Evolutionary conservation across 345 rosid genomes (phyloP).

Genomic region (Eucalyptus guilfoylei): DNA sequence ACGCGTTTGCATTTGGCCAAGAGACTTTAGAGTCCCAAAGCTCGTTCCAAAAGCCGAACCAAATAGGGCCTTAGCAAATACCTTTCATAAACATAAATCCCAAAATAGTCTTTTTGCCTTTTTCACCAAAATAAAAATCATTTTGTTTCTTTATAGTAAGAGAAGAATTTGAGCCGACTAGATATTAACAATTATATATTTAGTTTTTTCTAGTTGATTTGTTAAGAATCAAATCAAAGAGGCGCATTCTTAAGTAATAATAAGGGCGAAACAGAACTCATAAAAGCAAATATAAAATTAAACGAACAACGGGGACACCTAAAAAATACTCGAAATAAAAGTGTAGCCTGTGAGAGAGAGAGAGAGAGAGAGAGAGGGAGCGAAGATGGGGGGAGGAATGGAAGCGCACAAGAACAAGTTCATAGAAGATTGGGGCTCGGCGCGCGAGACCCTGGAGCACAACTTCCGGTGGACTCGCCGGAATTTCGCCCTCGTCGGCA

Average conservation of each 20-base stretch:
- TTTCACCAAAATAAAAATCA: background rate
- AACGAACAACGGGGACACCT: background rate
- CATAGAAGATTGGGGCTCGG: conserved; percentile 89
- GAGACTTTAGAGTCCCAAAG: too few species aligned
- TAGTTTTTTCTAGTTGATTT: background rate
- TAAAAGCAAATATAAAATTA: background rate
- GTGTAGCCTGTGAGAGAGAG: background rate
- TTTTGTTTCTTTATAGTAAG: background rate
- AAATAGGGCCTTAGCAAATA: background rate
- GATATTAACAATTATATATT: background rate
- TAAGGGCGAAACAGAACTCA: too few species aligned
- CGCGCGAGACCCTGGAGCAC: conserved; percentile 77
- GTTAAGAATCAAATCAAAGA: background rate
- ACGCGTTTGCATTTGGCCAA: too few species aligned
- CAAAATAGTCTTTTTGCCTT: background rate
- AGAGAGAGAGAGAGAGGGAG: background rate
- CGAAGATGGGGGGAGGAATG: conserved; percentile 89
- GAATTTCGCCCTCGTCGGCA: conserved; percentile 70
- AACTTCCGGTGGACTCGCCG: conserved; percentile 97
- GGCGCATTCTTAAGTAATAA: accelerated
- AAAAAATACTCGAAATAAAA: too few species aligned
- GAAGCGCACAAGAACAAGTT: conserved; percentile 77
- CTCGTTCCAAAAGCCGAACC: too few species aligned
- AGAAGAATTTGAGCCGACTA: background rate
- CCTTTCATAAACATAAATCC: background rate